Base-by-base conservation (phyloP, 345 rosid genomes). In the Carallia pectinifolia region DNA sequence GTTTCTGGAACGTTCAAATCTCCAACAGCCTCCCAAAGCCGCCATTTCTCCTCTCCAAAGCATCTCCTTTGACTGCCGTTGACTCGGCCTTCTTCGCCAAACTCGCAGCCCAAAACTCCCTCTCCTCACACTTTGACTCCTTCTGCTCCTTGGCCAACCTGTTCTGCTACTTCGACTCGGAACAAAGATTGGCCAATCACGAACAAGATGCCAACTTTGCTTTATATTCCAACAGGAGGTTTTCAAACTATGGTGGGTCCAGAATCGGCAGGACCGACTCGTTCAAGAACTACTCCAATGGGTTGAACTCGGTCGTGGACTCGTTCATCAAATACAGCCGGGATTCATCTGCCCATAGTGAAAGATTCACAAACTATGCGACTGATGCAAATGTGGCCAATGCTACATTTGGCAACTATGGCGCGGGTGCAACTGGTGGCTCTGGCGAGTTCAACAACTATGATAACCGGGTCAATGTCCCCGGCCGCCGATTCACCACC, bases 241-340 rank as follows among this genome's bases (percentile, higher is more conserved):
- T 78, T 53, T 3, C 72, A 7, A 74, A 34, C 73, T 78, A 78
- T 54, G 81, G 81, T 54, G 16, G 38, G 2, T 60, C 81, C 0
- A 47, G 53, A 34, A 47, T 33, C 58, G 72, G 75, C 16, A 58
- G 71, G 5, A 7, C 23, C 44, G 81, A 78, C 75, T 74, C 81
- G 15, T 78, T 78, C 69, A 74, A 70, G 66, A 78, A 74, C 67
- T 78, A 78, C 78, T 78, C 81, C 40, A 50, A 70, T 59, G 78
- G 75, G 39, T 23, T 78, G 56, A 78, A 74, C 75, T 56, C 75
- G 2, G 72, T 53, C 6, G 5, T 62, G 52, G 75, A 71, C 72
- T 66, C 76, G 10, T 78, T 78, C 71, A 3, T 66, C 17, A 61
- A 39, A 30, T 78, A 78, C 74, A 78, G 75, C 78, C 15, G 38